Evolutionary conservation across 352 stramenopile species (phyloP), one percentile per base, ranked within the genome.

Genomic region (Phytopythium aichiense): DNA sequence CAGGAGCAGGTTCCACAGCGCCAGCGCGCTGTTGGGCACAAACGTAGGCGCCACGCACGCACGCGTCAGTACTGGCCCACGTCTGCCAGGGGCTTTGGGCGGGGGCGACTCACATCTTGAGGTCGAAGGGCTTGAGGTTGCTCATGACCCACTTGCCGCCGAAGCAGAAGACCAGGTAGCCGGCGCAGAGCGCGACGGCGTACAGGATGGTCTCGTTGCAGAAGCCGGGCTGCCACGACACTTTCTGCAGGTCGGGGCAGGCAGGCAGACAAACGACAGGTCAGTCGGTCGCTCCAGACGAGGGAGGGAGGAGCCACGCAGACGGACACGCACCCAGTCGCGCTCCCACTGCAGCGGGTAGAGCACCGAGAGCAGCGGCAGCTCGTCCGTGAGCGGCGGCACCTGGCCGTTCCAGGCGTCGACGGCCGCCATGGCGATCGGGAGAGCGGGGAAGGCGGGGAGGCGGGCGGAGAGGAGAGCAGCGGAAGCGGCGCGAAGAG

Each of bases 121-220:
- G 77, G 60, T 93, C 71, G 60, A 95, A 94, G 22, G 87, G 76
- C 60, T 88, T 83, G 65, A 88, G 71, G 53, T 90, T 74, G 58
- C 80, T 74, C 86, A 95, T 95, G 62, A 91, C 63, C 69, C 77
- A 82, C 59, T 84, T 77, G 25, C 87, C 86, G 20, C 72, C 74
- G 38, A 94, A 93, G 78, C 86, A 93, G 55, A 95, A 54, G 42
- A 87, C 66, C 38, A 82, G 69, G 74, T 96, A 96, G 54, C 62
- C 67, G 30, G 69, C 81, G 63, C 79, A 91, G 20, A 94, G 61
- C 48, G 70, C 62, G 42, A 95, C 60, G 15, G 72, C 81, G 59
- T 89, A 70, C 33, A 58, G 65, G 43, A 94, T 71, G 31, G 84
- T 88, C 48, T 91, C 67, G 49, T 73, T 76, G 66, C 82, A 92